Evolutionary conservation across 805 yeast genomes (phyloP), one percentile per base, ranked within the genome.

Genomic region (Hanseniaspora lachancei): DNA sequence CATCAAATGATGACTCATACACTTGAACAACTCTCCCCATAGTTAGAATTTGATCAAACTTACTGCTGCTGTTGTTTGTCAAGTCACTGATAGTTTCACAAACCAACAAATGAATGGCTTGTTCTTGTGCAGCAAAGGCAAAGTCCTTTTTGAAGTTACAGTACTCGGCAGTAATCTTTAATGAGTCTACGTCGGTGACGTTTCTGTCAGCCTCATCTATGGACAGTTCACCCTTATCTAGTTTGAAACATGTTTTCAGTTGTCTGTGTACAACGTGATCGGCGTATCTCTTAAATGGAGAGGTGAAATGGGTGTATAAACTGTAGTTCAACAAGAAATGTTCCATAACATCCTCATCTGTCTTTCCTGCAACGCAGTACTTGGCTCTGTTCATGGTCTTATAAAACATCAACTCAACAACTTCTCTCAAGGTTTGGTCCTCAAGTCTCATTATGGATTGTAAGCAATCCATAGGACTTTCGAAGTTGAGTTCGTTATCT

Each of bases 111-210:
- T 93, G 98, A 55, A 89, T 80, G 15, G 96, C 91, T 69, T 93
- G 98, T 62, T 87, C 95, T 70, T 91, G 97, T 1, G 97, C 96
- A 59, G 79, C 79, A 60, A 81, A 81, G 2, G 97, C 93, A 68
- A 96, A 89, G 64, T 91, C 97, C 66, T 89, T 87, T 69, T 89
- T 89, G 76, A 91, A 93, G 63, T 88, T 89, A 70, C 97, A 91
- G 67, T 89, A 89, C 63, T 91, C 96, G 12, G 95, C 84, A 35
- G 86, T 78, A 63, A 86, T 84, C 63, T 86, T 84, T 62, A 89
- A 72, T 0, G 89, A 73, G 40, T 85, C 91, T 54, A 79, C 65
- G 58, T 82, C 87, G 49, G 77, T 79, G 15, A 49, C 35, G 43
- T 84, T 91, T 54, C 78, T 65, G 59, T 81, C 86, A 50, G 77